A percentile compares a stretch with the other conserved stretches of the same genome.
phyloP scores from a whole-genome alignment of 495 filamentous ascomycete genomes.

The Haplographium delicatum region DNA sequence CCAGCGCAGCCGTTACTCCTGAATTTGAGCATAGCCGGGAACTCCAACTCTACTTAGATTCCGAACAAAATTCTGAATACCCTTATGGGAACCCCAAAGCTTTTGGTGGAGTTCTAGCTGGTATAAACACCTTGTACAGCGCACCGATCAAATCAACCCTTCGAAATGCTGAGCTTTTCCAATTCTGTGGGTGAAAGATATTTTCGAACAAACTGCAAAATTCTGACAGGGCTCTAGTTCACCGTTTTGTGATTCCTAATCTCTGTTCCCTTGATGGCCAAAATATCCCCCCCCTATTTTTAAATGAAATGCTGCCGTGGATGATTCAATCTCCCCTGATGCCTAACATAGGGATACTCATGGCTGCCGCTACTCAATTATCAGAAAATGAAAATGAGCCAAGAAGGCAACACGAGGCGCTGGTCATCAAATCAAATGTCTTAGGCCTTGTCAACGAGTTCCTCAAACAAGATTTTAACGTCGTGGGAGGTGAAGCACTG shows the following conservation, averaged over 20 bases:
- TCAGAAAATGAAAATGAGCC: slow-evolving; percentile 7
- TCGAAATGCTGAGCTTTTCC: slow-evolving; percentile 22
- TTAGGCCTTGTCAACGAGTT: slow-evolving; percentile 23
- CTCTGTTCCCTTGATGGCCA: slow-evolving; percentile 25
- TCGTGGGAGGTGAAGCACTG: slow-evolving; percentile 18
- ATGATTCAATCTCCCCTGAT: slow-evolving; percentile 27
- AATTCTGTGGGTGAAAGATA: slow-evolving; percentile 20
- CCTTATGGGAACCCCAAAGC: neutral
- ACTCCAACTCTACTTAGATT: neutral
- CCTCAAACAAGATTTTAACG: slow-evolving; percentile 13
- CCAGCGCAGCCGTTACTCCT: neutral
- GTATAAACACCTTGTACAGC: slow-evolving; percentile 21
- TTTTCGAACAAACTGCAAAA: neutral
- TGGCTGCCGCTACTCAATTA: slow-evolving; percentile 23
- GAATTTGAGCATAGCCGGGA: neutral
- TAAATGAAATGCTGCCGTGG: slow-evolving; percentile 23
- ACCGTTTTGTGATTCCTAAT: slow-evolving; percentile 24
- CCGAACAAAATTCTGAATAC: neutral
- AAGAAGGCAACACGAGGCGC: slow-evolving; percentile 12
- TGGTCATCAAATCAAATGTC: slow-evolving; percentile 17
- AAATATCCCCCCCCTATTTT: slow-evolving; percentile 13
- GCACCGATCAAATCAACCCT: slow-evolving; percentile 11
- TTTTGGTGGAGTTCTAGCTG: slow-evolving; percentile 20
- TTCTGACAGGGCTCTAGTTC: slow-evolving; percentile 7
- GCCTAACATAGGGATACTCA: slow-evolving; percentile 26